phyloP scores from a whole-genome alignment of 179 eudicot species.

The Vitellaria paradoxa region DNA sequence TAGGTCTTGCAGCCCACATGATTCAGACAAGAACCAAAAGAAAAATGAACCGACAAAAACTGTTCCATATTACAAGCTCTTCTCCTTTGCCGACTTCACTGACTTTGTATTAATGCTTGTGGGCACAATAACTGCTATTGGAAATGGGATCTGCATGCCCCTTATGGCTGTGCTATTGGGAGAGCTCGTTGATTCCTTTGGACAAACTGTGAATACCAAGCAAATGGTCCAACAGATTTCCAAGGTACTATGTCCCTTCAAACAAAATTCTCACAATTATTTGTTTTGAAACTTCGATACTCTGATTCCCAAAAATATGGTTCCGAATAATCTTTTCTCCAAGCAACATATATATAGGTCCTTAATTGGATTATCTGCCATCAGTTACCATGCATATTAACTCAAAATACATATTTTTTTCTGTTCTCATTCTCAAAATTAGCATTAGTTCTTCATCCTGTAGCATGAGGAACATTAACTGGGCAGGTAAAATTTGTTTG shows the following conservation, averaged over 20 bases:
- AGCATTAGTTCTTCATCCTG: neutral
- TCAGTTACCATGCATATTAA: neutral
- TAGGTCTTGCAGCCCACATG: neutral
- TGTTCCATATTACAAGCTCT: constrained; percentile 32
- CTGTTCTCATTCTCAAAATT: no score
- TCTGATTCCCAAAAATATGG: neutral
- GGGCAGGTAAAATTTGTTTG: neutral
- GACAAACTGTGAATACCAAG: constrained; percentile 19
- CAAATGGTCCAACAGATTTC: constrained; percentile 32
- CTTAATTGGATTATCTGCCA: neutral
- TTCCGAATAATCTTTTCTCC: neutral
- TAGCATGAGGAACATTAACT: neutral
- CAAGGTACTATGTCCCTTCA: constrained; percentile 21
- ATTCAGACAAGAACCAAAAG: constrained; percentile 7
- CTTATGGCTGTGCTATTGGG: constrained; percentile 37
- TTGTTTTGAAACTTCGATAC: neutral
- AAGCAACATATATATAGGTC: neutral
- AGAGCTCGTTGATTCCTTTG: constrained; percentile 34
- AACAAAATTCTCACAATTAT: neutral
- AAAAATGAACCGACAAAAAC: constrained; percentile 8
- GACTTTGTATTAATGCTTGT: constrained; percentile 30
- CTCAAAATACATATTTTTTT: neutral
- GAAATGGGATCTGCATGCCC: constrained; percentile 36
- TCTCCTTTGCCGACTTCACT: constrained; percentile 33
- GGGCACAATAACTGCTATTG: constrained; percentile 37